These are phyloP conservation scores for carrot (Daucus carota) DNA, from an alignment of 129 eudicot genomes.

Conservation along the genomic window DNA sequence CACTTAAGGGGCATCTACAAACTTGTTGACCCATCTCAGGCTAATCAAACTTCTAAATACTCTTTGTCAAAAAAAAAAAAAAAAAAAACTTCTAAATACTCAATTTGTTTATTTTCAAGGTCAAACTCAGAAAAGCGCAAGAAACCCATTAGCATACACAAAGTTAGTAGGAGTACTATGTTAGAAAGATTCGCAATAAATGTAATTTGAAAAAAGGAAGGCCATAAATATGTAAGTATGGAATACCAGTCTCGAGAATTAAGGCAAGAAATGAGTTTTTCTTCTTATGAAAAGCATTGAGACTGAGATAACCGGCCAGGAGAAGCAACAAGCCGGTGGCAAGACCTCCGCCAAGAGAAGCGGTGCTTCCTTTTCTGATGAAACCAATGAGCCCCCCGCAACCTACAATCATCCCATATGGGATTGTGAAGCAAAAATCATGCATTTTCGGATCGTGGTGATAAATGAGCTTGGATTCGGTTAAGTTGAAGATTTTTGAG, in stretches of 20 bases:
- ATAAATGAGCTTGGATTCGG: neutral
- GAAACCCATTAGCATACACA: no score
- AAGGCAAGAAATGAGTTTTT: slow-evolving; percentile 66
- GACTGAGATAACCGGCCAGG: slow-evolving; percentile 83
- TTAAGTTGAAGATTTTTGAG: neutral
- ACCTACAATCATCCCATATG: slow-evolving; percentile 73
- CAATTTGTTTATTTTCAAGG: no score
- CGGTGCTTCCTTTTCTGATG: slow-evolving; percentile 74
- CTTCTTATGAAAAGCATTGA: slow-evolving; percentile 61
- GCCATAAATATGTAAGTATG: no score
- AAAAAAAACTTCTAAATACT: no score
- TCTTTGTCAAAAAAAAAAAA: no score
- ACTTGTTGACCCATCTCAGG: no score
- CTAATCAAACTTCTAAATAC: no score
- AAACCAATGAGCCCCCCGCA: slow-evolving; percentile 78
- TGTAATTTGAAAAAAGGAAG: neutral
- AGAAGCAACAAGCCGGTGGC: slow-evolving; percentile 72
- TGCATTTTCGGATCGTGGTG: slow-evolving; percentile 43
- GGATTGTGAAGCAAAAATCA: slow-evolving; percentile 97
- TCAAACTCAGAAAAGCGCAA: no score
- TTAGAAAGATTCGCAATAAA: neutral
- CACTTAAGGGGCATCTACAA: no score
- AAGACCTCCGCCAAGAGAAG: slow-evolving; percentile 78
- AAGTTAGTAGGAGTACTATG: no score
- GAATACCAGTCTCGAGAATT: slow-evolving; percentile 75